Conservation (phyloP, 192 early-diverging fungal species). For the Coemansia sp. region DNA sequence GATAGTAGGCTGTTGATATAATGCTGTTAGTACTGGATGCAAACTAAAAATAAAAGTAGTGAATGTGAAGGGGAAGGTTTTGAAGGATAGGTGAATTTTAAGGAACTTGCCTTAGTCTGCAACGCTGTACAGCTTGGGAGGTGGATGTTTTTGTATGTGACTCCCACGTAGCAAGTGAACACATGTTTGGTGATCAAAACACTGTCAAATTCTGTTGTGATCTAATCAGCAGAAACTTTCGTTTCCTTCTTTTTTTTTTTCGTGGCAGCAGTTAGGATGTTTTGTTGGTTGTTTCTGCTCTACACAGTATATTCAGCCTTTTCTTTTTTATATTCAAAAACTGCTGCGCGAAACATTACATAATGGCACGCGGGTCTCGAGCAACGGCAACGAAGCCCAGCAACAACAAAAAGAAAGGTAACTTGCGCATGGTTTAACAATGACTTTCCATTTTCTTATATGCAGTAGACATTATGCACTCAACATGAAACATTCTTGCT, state of each 20-base stretch:
- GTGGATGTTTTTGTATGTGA: neutral
- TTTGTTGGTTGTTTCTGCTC: neutral
- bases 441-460: neutral
- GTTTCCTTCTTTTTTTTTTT: conserved; percentile 1
- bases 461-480: neutral
- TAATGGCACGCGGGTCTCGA: conserved; percentile 14
- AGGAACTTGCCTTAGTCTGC: neutral
- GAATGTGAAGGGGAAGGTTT: neutral
- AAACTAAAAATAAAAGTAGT: conserved; percentile 7
- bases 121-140: no score
- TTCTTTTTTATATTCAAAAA: neutral
- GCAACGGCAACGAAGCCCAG: conserved; percentile 21
- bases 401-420: conserved; percentile 18
- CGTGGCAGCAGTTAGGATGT: neutral
- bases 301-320: neutral
- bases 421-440: neutral
- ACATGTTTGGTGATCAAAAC: neutral
- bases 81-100: neutral
- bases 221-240: conserved; percentile 5
- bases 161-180: neutral
- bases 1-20: neutral
- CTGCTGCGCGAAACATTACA: neutral
- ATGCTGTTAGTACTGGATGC: neutral
- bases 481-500: neutral
- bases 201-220: neutral